Conservation (phyloP, 306 rosid species). For the Luffa acutangula region DNA sequence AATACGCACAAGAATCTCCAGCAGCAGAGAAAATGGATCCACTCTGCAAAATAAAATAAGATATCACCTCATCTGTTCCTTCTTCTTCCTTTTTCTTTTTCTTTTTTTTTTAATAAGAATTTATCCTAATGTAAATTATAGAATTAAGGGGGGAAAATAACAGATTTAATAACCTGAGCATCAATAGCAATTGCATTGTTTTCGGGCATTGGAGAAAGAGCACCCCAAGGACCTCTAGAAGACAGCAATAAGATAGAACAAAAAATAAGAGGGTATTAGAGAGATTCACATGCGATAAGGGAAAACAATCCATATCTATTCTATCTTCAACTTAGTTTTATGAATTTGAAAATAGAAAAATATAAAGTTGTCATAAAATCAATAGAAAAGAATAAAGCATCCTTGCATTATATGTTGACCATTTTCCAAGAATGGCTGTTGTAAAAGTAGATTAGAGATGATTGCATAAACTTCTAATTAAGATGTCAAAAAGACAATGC, state of each 20-base stretch:
- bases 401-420: neutral
- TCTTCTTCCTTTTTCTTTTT: neutral
- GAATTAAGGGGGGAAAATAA: neutral
- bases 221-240: constrained; percentile 96
- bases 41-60: constrained; percentile 34
- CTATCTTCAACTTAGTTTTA: neutral
- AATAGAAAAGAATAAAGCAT: neutral
- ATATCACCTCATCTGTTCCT: neutral
- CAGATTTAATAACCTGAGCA: constrained; percentile 34
- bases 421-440: neutral
- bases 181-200: constrained; percentile 82
- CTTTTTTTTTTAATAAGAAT: neutral
- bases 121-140: neutral
- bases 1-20: constrained; percentile 89
- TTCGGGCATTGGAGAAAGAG: constrained; percentile 94
- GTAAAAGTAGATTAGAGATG: neutral
- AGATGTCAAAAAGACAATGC: neutral
- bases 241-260: constrained; percentile 10
- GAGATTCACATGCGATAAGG: neutral
- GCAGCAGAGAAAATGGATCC: constrained; percentile 83
- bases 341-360: neutral
- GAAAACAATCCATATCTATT: neutral
- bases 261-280: constrained; percentile 9
- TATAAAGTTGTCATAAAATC: neutral
- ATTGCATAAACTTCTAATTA: neutral